Percentiles rank a stretch among this genome's conserved stretches.
Conservation (phyloP, 208 protist species). For the Trypanosoma melophagium region DNA sequence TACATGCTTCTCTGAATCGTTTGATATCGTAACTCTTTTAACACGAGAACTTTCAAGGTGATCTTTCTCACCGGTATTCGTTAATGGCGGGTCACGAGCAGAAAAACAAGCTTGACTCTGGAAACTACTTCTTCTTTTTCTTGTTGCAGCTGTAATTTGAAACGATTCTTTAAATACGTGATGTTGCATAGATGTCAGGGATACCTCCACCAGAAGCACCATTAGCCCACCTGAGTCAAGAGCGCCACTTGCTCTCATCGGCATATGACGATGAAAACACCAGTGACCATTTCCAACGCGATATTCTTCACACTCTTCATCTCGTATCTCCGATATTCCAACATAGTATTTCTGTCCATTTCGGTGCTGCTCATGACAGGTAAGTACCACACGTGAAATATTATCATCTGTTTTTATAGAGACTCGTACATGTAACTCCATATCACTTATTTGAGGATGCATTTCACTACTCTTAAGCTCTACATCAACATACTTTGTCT, state of each 20-base stretch:
- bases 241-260: not conserved
- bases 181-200: slow-evolving; percentile 23
- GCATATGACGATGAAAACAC: slow-evolving; percentile 3
- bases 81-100: too few relatives aligned
- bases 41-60: too few relatives aligned
- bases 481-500: not conserved
- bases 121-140: not conserved
- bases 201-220: slow-evolving; percentile 15
- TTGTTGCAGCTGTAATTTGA: not conserved
- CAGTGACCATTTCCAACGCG: slow-evolving; percentile 3
- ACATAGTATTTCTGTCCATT: not conserved
- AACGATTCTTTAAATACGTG: slow-evolving; percentile 16
- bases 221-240: not conserved
- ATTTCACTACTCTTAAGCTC: not conserved
- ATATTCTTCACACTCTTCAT: not conserved
- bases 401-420: not conserved
- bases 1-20: too few relatives aligned
- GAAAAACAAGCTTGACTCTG: not conserved
- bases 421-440: not conserved
- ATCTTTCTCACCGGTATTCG: too few relatives aligned
- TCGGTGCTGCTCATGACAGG: not conserved
- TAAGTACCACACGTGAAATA: slow-evolving; percentile 3
- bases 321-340: not conserved
- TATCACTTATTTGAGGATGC: not conserved
- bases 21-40: too few relatives aligned